These are phyloP conservation scores for Eutypella sp. DNA, from an alignment of 2,329 filamentous ascomycete species.

Conservation along the genomic window DNA sequence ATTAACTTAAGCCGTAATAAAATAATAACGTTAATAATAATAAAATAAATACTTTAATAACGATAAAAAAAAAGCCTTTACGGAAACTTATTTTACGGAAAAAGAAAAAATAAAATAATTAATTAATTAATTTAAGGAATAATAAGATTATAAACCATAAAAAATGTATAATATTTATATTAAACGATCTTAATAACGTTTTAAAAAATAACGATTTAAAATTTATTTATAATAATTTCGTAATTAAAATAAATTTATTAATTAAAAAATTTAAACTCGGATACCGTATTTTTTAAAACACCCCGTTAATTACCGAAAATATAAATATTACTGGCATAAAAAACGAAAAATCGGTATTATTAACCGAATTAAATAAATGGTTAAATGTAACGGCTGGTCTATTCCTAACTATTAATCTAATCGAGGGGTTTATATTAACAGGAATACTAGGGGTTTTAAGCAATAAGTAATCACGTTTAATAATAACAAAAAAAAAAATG, in stretches of 20 bases:
- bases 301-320: neutral
- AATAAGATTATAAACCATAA: neutral
- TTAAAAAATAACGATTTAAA: neutral
- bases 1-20: no score
- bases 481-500: no score
- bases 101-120: neutral
- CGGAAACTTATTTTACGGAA: neutral
- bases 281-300: neutral
- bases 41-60: neutral
- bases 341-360: no score
- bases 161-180: neutral
- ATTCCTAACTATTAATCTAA: no score
- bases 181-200: no score
- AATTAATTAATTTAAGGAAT: neutral
- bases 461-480: no score
- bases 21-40: neutral
- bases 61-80: neutral
- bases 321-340: neutral
- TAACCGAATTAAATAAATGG: no score
- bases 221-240: neutral
- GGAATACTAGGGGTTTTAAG: no score
- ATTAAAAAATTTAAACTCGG: neutral
- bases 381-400: no score
- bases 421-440: no score
- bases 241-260: neutral